A percentile compares a stretch with the other conserved stretches of the same genome.
Evolutionary conservation across 108 stramenopile species (phyloP).

Genomic region (Conticribra guillardii): DNA sequence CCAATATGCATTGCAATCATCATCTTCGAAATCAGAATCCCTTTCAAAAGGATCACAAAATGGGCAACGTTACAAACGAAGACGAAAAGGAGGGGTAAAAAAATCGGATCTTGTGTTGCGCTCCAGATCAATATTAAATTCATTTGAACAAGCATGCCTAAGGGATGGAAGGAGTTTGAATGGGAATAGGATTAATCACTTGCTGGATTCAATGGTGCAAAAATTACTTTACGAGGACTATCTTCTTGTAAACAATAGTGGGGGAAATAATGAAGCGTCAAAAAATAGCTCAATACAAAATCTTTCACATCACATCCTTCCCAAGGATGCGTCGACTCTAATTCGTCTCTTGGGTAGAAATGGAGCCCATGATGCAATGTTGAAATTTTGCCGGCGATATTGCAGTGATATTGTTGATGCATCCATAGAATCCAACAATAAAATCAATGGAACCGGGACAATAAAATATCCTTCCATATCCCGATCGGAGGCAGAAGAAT

Average conservation of each 20-base stretch:
- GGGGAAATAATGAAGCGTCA: neutral
- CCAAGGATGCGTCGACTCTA: conserved; percentile 31
- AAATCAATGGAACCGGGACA: too few relatives aligned
- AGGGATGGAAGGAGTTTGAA: neutral
- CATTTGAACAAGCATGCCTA: neutral
- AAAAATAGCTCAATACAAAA: neutral
- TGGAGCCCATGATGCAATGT: conserved; percentile 30
- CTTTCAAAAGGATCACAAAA: too few relatives aligned
- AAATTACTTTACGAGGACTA: too few relatives aligned
- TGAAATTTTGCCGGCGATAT: conserved; percentile 33
- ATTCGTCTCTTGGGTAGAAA: conserved; percentile 36
- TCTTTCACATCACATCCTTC: conserved; percentile 14
- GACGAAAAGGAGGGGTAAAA: neutral
- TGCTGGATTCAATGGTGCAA: neutral
- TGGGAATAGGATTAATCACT: neutral
- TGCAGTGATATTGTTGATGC: conserved; percentile 29
- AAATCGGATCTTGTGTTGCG: neutral
- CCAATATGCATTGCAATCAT: neutral
- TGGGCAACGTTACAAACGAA: neutral
- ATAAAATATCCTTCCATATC: neutral
- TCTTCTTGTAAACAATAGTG: too few relatives aligned
- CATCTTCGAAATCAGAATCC: neutral
- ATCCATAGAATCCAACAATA: neutral
- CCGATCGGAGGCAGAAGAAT: conserved; percentile 18
- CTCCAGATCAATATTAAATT: neutral